Evolutionary conservation across 495 filamentous ascomycete genomes (phyloP).

Genomic region (Beverwykella pulmonaria): DNA sequence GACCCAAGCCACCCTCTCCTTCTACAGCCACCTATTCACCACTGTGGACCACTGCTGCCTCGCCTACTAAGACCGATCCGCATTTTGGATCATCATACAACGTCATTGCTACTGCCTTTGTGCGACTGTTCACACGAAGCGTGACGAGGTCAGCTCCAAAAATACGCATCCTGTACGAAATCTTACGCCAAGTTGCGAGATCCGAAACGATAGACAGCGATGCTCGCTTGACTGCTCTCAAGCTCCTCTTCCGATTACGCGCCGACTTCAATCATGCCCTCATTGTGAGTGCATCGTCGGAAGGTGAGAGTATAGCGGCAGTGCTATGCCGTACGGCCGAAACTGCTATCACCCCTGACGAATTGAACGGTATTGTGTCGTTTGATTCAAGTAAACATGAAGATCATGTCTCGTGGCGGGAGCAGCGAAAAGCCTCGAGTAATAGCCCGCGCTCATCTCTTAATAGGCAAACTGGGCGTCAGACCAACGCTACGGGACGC

Average conservation of each 20-base stretch:
- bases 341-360: slow-evolving; percentile 34
- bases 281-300: slow-evolving; percentile 64
- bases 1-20: neutral
- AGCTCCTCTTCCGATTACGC: slow-evolving; percentile 79
- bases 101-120: slow-evolving; percentile 35
- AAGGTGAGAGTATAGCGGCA: slow-evolving; percentile 71
- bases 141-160: slow-evolving; percentile 59
- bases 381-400: slow-evolving; percentile 20
- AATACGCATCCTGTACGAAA: slow-evolving; percentile 54
- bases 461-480: slow-evolving; percentile 44
- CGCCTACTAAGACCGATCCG: neutral
- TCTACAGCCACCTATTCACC: slow-evolving; percentile 28
- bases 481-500: slow-evolving; percentile 31
- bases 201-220: slow-evolving; percentile 60
- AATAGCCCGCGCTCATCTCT: slow-evolving; percentile 39
- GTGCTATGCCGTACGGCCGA: slow-evolving; percentile 68
- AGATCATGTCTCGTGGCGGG: slow-evolving; percentile 31
- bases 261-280: slow-evolving; percentile 76
- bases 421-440: slow-evolving; percentile 36
- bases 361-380: slow-evolving; percentile 28
- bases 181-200: slow-evolving; percentile 62
- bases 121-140: slow-evolving; percentile 57
- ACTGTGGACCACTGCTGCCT: slow-evolving; percentile 6
- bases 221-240: slow-evolving; percentile 78
- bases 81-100: slow-evolving; percentile 28